Evolutionary conservation across 2,329 filamentous ascomycete genomes (phyloP).

Genomic region (Colletotrichum limetticola): DNA sequence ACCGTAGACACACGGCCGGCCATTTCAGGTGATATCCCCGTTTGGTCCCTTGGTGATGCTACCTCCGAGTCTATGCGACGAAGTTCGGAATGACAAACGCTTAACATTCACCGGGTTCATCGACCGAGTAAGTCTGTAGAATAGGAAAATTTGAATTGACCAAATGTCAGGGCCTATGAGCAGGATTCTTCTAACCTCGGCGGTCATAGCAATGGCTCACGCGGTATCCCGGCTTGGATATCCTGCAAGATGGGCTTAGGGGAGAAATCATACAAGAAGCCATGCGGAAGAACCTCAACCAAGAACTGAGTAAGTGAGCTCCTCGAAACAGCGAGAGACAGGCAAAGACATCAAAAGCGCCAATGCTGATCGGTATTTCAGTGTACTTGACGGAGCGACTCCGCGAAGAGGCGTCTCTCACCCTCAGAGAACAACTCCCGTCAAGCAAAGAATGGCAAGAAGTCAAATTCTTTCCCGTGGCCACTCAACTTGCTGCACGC

Average conservation of each 20-base stretch:
- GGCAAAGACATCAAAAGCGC: too few species aligned
- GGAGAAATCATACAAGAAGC: constrained; percentile 11
- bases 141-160: neutral
- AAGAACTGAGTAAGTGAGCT: constrained; percentile 1
- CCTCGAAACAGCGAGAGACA: too few species aligned
- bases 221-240: neutral
- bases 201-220: constrained; percentile 14
- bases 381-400: constrained; percentile 16
- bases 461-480: constrained; percentile 7
- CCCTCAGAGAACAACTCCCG: constrained; percentile 5
- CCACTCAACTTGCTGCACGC: constrained; percentile 52
- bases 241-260: constrained; percentile 9
- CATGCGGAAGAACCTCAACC: constrained; percentile 9
- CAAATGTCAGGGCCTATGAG: too few species aligned
- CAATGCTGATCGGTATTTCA: neutral
- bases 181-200: neutral
- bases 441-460: constrained; percentile 39
- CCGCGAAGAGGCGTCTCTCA: constrained; percentile 5
- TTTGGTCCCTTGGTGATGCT: constrained; percentile 9
- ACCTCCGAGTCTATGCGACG: constrained; percentile 4
- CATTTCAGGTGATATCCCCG: constrained; percentile 9
- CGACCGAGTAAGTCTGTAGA: neutral
- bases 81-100: constrained; percentile 8
- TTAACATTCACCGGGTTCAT: constrained; percentile 16
- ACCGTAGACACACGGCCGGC: neutral